Base-by-base conservation (phyloP, 805 yeast genomes). In the Candida hungchunana region DNA sequence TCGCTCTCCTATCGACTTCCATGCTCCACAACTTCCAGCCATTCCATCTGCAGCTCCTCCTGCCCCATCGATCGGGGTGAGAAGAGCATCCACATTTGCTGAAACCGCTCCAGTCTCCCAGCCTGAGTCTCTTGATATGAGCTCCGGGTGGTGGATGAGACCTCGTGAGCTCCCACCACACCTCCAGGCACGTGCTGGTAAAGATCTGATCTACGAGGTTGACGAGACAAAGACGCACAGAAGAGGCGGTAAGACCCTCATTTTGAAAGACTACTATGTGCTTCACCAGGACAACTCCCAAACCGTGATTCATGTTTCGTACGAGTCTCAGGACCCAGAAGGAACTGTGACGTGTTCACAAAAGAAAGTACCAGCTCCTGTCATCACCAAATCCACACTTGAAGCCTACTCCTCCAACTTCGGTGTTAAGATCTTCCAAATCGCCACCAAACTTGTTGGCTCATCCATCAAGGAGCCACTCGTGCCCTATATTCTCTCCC, bases 201-300 rank as follows among this genome's bases (percentile, higher is more conserved):
- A 58, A 27, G 82, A 79, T 15, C 53, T 79, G 20, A 63, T 74
- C 13, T 77, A 59, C 55, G 95, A 87, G 55, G 71, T 77, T 16
- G 95, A 87, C 38, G 73, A 75, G 18, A 63, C 69, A 39, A 51
- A 53, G 11, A 61, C 80, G 7, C 46, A 46, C 11, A 83, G 82
- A 50, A 73, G 95, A 46, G 75, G 75, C 10, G 74, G 75, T 17
- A 62, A 76, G 27, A 45, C 42, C 3, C 43, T 63, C 35, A 60
- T 67, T 5, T 65, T 73, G 43, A 68, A 82, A 36, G 88, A 82
- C 44, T 77, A 82, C 45, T 86, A 85, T 53, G 66, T 87, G 11
- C 59, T 88, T 26, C 80, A 77, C 57, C 77, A 73, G 42, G 94
- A 85, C 54, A 77, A 81, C 46, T 74, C 93, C 1, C 86, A 80